Evolutionary conservation across 2,329 filamentous ascomycete species (phyloP).

Genomic region (Geosmithia morbida): DNA sequence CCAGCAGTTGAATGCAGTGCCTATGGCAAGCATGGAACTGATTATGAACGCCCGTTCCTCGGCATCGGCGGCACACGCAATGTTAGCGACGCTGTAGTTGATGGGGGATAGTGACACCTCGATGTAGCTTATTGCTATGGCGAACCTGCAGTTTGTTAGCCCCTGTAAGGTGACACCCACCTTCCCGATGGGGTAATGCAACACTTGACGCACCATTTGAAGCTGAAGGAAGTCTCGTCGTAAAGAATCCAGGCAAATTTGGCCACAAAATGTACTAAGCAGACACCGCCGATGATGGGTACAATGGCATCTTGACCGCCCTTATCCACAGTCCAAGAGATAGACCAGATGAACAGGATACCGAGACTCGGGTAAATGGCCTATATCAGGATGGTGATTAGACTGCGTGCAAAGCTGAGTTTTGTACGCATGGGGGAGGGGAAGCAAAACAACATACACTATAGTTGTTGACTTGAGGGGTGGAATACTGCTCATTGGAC

Average conservation of each 20-base stretch:
- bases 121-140: not conserved
- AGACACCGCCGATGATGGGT: not conserved
- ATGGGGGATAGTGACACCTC: not conserved
- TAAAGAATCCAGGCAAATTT: slow-evolving; percentile 1
- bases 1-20: slow-evolving; percentile 21
- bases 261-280: not conserved
- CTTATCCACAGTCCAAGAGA: slow-evolving; percentile 1
- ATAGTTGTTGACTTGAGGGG: not conserved
- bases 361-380: not conserved
- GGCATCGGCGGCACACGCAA: not conserved
- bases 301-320: not conserved
- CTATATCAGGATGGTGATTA: not conserved
- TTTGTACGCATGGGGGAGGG: not conserved
- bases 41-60: not conserved
- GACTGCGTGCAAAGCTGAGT: not conserved
- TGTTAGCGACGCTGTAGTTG: not conserved
- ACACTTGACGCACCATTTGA: not conserved
- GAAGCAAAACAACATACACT: not conserved
- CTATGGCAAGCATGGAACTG: slow-evolving; percentile 20
- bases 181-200: too few species aligned
- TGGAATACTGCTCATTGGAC: not conserved
- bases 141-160: not conserved
- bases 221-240: not conserved
- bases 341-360: not conserved
- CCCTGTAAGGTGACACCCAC: not conserved